A percentile compares a stretch with the other conserved stretches of the same genome.
Conservation (phyloP, 352 stramenopile species). For the Phytophthora cactorum region DNA sequence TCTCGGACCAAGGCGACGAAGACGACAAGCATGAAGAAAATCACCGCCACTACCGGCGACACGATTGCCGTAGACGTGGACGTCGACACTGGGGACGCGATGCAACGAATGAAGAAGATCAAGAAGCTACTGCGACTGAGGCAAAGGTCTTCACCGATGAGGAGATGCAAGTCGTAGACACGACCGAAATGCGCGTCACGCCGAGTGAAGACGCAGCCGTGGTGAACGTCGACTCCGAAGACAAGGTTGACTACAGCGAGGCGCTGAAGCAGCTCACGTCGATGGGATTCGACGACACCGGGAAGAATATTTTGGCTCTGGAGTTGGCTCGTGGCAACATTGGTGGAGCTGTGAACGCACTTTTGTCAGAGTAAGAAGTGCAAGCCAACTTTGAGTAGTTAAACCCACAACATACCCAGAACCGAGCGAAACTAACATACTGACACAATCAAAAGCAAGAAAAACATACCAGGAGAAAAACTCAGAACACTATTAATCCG, state of each 20-base stretch:
- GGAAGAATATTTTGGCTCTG: slow-evolving; percentile 52
- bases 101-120: slow-evolving; percentile 28
- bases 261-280: slow-evolving; percentile 44
- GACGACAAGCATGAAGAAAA: too few relatives aligned
- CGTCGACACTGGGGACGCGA: slow-evolving; percentile 18
- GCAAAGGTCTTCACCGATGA: too few relatives aligned
- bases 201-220: slow-evolving; percentile 16
- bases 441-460: too few relatives aligned
- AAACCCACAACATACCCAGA: too few relatives aligned
- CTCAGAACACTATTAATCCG: too few relatives aligned
- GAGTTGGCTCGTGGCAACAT: slow-evolving; percentile 58
- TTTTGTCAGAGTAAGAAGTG: slow-evolving; percentile 48
- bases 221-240: background rate
- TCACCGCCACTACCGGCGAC: background rate
- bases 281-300: slow-evolving; percentile 67
- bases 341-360: slow-evolving; percentile 50
- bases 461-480: too few relatives aligned
- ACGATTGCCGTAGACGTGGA: slow-evolving; percentile 20
- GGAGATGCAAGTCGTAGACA: too few relatives aligned
- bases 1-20: too few relatives aligned
- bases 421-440: too few relatives aligned
- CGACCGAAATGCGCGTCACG: too few relatives aligned
- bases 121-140: slow-evolving; percentile 17
- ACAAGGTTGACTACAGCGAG: background rate
- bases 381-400: background rate